Evolutionary conservation across 257 asterid species (phyloP).

Genomic region (Cynanchum wilfordii): DNA sequence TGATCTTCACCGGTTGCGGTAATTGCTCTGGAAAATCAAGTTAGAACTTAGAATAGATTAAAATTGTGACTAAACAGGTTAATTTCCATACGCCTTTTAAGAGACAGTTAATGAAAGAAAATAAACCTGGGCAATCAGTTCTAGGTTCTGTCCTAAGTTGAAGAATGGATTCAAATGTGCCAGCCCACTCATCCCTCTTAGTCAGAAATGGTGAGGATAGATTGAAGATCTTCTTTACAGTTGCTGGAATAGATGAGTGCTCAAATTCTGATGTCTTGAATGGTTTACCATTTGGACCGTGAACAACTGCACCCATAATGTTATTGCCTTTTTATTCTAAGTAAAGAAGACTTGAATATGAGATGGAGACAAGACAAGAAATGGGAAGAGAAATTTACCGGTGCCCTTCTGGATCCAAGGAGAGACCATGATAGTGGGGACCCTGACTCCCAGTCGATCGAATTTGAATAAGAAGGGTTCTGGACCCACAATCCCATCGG

Average conservation of each 20-base stretch:
- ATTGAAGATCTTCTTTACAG: constrained; percentile 79
- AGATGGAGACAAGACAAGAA: too few species aligned
- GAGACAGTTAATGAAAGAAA: background rate
- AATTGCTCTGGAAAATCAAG: constrained; percentile 35
- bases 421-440: constrained; percentile 65
- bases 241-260: constrained; percentile 92
- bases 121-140: constrained; percentile 78
- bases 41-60: too few species aligned
- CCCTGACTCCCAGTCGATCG: constrained; percentile 77
- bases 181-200: constrained; percentile 85
- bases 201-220: constrained; percentile 68
- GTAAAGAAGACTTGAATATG: background rate
- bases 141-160: constrained; percentile 50
- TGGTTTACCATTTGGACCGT: constrained; percentile 76
- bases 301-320: constrained; percentile 55
- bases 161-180: constrained; percentile 59
- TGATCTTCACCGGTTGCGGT: constrained; percentile 55
- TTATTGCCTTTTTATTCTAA: too few species aligned
- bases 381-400: constrained; percentile 28
- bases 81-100: too few species aligned
- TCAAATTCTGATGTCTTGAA: constrained; percentile 62
- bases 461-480: constrained; percentile 67
- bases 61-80: too few species aligned
- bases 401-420: constrained; percentile 77
- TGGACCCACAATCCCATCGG: constrained; percentile 73